phyloP scores from a whole-genome alignment of 2,329 filamentous ascomycete genomes.

The Periconia sp. region DNA sequence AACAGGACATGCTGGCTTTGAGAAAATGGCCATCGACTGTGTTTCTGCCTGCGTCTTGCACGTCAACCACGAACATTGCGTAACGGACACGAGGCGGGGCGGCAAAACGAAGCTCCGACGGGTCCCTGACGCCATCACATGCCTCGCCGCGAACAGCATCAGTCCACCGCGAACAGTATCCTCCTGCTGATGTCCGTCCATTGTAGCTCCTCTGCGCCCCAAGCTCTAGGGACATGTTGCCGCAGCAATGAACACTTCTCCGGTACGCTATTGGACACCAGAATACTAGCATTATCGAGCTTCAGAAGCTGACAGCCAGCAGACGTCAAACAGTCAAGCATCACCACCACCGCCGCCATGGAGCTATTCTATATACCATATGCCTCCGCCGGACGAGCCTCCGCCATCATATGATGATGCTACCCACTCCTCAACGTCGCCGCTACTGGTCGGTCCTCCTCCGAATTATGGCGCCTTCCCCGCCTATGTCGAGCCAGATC shows the following conservation, averaged over 20 bases:
- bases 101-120: conserved; percentile 20
- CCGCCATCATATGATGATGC: conserved; percentile 44
- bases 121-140: background rate
- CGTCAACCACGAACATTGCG: conserved; percentile 19
- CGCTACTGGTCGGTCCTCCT: conserved; percentile 36
- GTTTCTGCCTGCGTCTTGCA: conserved; percentile 16
- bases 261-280: too few relatives aligned
- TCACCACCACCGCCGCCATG: conserved; percentile 19
- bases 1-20: conserved; percentile 37
- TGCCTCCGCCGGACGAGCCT: conserved; percentile 28
- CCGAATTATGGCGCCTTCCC: conserved; percentile 39
- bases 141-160: background rate
- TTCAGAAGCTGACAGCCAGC: conserved; percentile 16
- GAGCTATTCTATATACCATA: conserved; percentile 15
- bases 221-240: too few relatives aligned
- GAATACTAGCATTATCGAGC: too few relatives aligned
- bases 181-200: too few relatives aligned
- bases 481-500: conserved; percentile 33
- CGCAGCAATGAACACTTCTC: background rate
- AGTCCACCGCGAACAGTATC: too few relatives aligned
- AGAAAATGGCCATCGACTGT: conserved; percentile 8
- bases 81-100: conserved; percentile 24
- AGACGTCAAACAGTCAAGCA: conserved; percentile 5
- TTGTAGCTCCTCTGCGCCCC: too few relatives aligned
- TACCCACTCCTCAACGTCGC: conserved; percentile 26